Percentiles rank a stretch among this genome's conserved stretches.
Conservation (phyloP, 176 grass and related monocot genomes). For the Oryza nivara region DNA sequence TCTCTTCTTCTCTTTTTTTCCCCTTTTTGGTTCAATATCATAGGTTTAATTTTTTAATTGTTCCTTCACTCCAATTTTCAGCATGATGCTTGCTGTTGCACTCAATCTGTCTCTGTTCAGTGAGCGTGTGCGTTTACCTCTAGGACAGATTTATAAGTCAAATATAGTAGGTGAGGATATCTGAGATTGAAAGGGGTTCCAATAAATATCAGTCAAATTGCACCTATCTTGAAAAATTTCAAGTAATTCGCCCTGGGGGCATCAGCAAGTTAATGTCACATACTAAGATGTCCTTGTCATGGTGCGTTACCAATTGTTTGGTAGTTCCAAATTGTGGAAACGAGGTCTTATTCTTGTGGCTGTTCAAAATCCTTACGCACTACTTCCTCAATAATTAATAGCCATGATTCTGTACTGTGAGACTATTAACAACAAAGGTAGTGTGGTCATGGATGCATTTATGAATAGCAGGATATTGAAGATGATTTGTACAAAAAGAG, state of each 20-base stretch:
- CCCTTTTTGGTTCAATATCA: neutral
- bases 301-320: conserved; percentile 2
- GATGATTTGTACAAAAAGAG: conserved; percentile 29
- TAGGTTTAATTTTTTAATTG: neutral
- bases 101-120: neutral
- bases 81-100: neutral
- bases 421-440: conserved; percentile 15
- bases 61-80: conserved; percentile 16
- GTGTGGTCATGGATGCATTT: conserved; percentile 20
- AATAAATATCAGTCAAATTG: neutral
- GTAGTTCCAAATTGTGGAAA: conserved; percentile 6
- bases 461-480: conserved; percentile 5
- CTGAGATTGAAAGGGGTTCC: neutral
- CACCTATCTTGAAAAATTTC: neutral
- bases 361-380: conserved; percentile 2
- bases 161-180: neutral
- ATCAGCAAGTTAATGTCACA: conserved; percentile 23
- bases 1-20: neutral
- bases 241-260: neutral
- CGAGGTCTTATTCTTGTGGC: neutral
- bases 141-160: neutral
- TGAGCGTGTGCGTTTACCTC: neutral
- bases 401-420: conserved; percentile 3
- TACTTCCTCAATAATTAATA: conserved; percentile 46
- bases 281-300: conserved; percentile 9